Percentiles rank a stretch among this genome's conserved stretches.
Conservation (phyloP, 805 yeast species). For the Candida khao-thaluensis region DNA sequence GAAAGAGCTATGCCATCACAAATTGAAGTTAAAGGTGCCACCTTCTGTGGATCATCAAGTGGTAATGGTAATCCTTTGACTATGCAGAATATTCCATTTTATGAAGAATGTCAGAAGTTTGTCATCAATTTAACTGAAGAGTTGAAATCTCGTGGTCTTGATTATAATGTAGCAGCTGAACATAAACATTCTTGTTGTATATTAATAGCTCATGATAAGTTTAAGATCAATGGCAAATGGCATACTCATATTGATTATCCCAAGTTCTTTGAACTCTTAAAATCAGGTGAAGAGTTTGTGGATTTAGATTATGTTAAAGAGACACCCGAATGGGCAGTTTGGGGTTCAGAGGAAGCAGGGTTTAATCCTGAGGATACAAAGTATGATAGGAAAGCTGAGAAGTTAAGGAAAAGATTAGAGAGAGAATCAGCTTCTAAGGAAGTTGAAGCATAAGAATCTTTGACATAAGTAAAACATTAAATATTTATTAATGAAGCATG, state of each 20-base stretch:
- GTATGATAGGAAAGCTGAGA: constrained; percentile 62
- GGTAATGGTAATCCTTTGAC: constrained; percentile 87
- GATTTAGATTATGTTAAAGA: constrained; percentile 78
- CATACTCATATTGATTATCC: constrained; percentile 85
- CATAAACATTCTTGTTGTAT: constrained; percentile 96
- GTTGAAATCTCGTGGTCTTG: constrained; percentile 62
- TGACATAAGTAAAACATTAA: too few relatives aligned
- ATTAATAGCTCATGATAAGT: constrained; percentile 72
- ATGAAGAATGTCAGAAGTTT: constrained; percentile 81
- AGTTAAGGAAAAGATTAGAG: constrained; percentile 45
- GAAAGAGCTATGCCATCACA: constrained; percentile 79
- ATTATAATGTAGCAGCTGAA: constrained; percentile 86
- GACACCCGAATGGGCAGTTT: constrained; percentile 90
- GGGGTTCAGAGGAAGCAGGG: constrained; percentile 84
- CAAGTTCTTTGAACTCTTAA: constrained; percentile 67
- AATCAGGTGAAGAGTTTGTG: constrained; percentile 62
- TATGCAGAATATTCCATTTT: constrained; percentile 93
- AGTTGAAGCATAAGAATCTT: too few relatives aligned
- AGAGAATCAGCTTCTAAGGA: constrained; percentile 25
- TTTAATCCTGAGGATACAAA: constrained; percentile 84
- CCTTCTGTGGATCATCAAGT: constrained; percentile 86
- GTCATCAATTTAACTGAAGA: constrained; percentile 64
- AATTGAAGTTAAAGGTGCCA: constrained; percentile 91
- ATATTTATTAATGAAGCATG: too few relatives aligned
- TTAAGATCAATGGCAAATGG: constrained; percentile 74